Conservation (phyloP, 331 rosid species). For the Acacia pycnantha region DNA sequence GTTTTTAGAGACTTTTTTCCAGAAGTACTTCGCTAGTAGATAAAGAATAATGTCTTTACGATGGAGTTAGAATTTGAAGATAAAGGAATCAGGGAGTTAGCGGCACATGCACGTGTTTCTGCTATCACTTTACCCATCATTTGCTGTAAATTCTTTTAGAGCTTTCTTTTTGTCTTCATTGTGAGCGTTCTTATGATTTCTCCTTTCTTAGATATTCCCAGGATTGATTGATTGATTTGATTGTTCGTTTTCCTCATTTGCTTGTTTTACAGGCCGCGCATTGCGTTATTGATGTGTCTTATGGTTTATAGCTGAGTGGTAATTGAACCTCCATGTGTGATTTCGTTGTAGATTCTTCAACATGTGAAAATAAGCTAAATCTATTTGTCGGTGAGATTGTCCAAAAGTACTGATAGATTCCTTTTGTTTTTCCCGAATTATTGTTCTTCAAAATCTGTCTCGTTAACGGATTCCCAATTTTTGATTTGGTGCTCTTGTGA, state of each 20-base stretch:
- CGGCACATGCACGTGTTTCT: conserved; percentile 45
- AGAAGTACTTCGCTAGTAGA: conserved; percentile 34
- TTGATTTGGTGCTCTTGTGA: conserved; percentile 29
- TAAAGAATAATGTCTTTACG: conserved; percentile 32
- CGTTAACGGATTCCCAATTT: conserved; percentile 7
- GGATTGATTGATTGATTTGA: background rate
- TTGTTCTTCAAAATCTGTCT: conserved; percentile 20
- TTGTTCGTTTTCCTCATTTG: conserved; percentile 25
- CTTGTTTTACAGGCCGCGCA: conserved; percentile 30
- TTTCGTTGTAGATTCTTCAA: conserved; percentile 44
- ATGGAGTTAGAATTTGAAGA: conserved; percentile 16
- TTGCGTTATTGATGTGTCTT: background rate
- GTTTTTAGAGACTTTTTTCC: conserved; percentile 33
- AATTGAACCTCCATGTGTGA: conserved; percentile 44
- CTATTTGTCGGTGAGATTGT: conserved; percentile 33
- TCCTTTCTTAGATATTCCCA: conserved; percentile 40
- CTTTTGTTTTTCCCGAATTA: background rate
- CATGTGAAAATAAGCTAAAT: conserved; percentile 53
- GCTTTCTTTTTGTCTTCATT: conserved; percentile 50
- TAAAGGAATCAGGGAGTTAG: background rate
- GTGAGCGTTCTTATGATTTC: conserved; percentile 28
- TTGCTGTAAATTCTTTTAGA: conserved; percentile 11
- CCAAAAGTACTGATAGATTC: conserved; percentile 4
- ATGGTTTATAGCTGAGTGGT: conserved; percentile 24
- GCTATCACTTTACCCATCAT: conserved; percentile 28